Percentiles rank a stretch among this genome's conserved stretches.
phyloP scores from a whole-genome alignment of 179 eudicot genomes.

The Vitellaria paradoxa region DNA sequence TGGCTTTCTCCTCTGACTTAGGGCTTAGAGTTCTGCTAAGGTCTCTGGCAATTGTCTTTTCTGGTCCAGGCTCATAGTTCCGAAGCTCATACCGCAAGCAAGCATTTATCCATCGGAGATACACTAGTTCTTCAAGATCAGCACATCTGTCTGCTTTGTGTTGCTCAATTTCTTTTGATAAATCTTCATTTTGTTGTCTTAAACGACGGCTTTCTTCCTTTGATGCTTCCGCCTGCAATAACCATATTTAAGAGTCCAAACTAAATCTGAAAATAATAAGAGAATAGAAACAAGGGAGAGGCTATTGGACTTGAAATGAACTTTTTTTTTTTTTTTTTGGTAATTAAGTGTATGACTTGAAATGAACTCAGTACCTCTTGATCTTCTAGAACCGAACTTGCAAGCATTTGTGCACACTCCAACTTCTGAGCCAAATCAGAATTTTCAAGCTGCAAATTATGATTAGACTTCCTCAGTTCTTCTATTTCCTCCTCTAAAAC shows the following conservation, averaged over 20 bases:
- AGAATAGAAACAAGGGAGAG: background rate
- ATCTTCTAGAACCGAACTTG: constrained; percentile 59
- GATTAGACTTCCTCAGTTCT: constrained; percentile 55
- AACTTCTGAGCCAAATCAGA: constrained; percentile 59
- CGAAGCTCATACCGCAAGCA: constrained; percentile 82
- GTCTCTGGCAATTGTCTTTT: constrained; percentile 75
- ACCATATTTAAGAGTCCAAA: constrained; percentile 9
- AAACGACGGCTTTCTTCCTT: constrained; percentile 36
- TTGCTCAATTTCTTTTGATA: constrained; percentile 54
- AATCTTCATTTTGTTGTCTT: constrained; percentile 52
- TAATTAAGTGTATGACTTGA: too few species aligned
- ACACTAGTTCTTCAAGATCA: constrained; percentile 75
- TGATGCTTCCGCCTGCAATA: constrained; percentile 51
- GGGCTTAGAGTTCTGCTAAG: constrained; percentile 81
- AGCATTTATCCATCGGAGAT: constrained; percentile 92
- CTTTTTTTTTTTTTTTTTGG: too few species aligned
- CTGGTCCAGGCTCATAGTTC: constrained; percentile 63
- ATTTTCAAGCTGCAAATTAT: constrained; percentile 50
- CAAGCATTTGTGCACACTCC: constrained; percentile 63
- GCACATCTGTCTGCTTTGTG: constrained; percentile 61
- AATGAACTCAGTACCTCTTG: constrained; percentile 41
- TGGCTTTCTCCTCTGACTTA: constrained; percentile 77
- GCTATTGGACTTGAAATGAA: background rate
- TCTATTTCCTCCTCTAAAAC: constrained; percentile 58
- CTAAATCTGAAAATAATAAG: background rate